Evolutionary conservation across 2,329 filamentous ascomycete genomes (phyloP).

Genomic region (Cercospora zeae-maydis): DNA sequence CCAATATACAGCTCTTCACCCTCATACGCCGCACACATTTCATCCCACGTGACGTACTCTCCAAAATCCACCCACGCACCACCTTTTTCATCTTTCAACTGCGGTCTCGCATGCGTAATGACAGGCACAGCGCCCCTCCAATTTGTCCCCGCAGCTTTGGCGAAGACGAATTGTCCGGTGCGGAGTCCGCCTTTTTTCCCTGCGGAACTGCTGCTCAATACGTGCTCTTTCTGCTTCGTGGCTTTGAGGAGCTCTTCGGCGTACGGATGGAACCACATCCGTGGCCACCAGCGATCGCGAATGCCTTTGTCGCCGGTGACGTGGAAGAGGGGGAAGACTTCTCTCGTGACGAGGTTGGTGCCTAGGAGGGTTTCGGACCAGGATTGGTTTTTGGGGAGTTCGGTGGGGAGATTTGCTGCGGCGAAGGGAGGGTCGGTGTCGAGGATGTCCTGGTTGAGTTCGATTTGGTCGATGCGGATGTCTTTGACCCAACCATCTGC

Average conservation of each 20-base stretch:
- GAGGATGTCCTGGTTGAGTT: conserved; percentile 16
- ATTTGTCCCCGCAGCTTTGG: conserved; percentile 9
- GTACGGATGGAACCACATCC: conserved; percentile 28
- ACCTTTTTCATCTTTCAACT: conserved; percentile 18
- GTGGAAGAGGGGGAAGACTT: conserved; percentile 24
- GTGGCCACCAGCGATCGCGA: conserved; percentile 25
- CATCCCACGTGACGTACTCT: conserved; percentile 20
- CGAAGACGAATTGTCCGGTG: conserved; percentile 7
- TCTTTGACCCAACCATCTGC: conserved; percentile 5
- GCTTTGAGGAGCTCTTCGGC: conserved; percentile 18
- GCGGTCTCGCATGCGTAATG: conserved; percentile 4
- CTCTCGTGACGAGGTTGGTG: conserved; percentile 22
- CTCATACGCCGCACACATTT: conserved; percentile 21
- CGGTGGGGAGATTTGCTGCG: neutral
- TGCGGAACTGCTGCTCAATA: conserved; percentile 4
- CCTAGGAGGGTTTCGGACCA: conserved; percentile 25
- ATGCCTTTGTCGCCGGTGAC: conserved; percentile 25
- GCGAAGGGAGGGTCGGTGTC: conserved; percentile 17
- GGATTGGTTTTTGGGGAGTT: conserved; percentile 8
- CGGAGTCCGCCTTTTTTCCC: neutral
- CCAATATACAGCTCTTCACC: conserved; percentile 16
- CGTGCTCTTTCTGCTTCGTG: conserved; percentile 13
- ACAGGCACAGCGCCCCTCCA: conserved; percentile 20
- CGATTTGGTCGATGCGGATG: conserved; percentile 19
- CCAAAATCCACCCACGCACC: conserved; percentile 24